Base-by-base conservation (phyloP, 306 rosid species). In the Ormosia emarginata region DNA sequence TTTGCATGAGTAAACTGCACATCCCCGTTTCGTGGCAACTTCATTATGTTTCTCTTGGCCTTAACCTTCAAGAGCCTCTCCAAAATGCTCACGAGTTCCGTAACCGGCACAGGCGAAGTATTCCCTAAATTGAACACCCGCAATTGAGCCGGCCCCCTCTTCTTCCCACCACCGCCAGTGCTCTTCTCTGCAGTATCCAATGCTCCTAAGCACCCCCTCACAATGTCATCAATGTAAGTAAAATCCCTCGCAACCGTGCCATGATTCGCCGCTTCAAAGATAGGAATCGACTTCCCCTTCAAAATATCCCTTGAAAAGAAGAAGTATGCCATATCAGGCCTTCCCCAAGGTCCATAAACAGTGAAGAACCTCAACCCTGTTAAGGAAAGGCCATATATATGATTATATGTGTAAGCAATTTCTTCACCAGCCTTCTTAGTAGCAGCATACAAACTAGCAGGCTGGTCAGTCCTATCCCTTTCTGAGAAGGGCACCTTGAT, bases 321-420 rank as follows among this genome's bases (percentile, higher is more conserved):
- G 88, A 91, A 91, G 44, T 91, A 91, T 1, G 94, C 94, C 94
- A 91, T 91, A 30, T 91, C 94, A 5, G 94, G 94, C 69, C 93
- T 86, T 8, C 95, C 95, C 95, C 93, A 91, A 1, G 95, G 95
- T 1, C 95, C 95, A 83, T 91, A 91, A 52, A 91, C 95, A 13
- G 95, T 91, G 44, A 91, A 91, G 76, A 91, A 91, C 7, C 95
- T 30, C 83, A 91, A 77, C 59, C 95, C 95, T 5, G 95, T 91
- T 8, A 91, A 80, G 10, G 95, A 91, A 67, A 91, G 93, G 9
- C 94, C 94, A 46, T 91, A 87, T n/a, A 91, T 89, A 44, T 91
- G 92, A 72, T 91, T 91, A 18, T 91, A 91, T 37, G 92, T 89
- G 50, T 91, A 92, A 2, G 94, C 94, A 80, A 91, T 91, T 78